Percentiles rank a stretch among this genome's conserved stretches.
Conservation (phyloP, 805 yeast genomes). For the Kodamaea leandrae region DNA sequence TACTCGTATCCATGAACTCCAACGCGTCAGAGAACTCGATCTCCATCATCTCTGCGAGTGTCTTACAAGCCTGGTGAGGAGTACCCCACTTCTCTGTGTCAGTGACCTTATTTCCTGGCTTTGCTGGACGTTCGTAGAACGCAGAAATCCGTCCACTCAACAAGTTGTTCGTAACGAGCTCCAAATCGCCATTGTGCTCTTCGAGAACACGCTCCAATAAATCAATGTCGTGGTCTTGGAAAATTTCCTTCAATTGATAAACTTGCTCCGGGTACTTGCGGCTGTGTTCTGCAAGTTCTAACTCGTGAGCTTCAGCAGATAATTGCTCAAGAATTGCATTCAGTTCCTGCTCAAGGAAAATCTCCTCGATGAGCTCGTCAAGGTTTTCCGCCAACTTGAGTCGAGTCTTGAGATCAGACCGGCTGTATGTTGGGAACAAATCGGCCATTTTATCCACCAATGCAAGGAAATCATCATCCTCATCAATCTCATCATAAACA, state of each 20-base stretch:
- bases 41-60: conserved; percentile 20
- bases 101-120: conserved; percentile 1
- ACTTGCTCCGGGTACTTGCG: conserved; percentile 15
- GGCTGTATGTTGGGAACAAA: conserved; percentile 25
- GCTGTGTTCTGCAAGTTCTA: conserved; percentile 2
- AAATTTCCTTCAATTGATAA: conserved; percentile 37
- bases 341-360: conserved; percentile 18
- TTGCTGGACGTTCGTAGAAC: conserved; percentile 1
- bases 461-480: conserved; percentile 14
- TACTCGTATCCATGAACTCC: conserved; percentile 26
- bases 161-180: conserved; percentile 22
- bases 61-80: conserved; percentile 15
- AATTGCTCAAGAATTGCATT: conserved; percentile 10
- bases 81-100: conserved; percentile 12
- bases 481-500: conserved; percentile 17
- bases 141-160: conserved; percentile 9
- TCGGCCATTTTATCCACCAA: conserved; percentile 24
- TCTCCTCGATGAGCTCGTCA: conserved; percentile 24
- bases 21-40: conserved; percentile 14
- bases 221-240: conserved; percentile 40
- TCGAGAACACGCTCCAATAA: conserved; percentile 28
- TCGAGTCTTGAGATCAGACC: conserved; percentile 27
- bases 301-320: conserved; percentile 6
- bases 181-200: conserved; percentile 29
- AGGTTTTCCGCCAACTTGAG: conserved; percentile 22